Base-by-base conservation (phyloP, 2,329 filamentous ascomycete species). In the Chaetomium sp. region DNA sequence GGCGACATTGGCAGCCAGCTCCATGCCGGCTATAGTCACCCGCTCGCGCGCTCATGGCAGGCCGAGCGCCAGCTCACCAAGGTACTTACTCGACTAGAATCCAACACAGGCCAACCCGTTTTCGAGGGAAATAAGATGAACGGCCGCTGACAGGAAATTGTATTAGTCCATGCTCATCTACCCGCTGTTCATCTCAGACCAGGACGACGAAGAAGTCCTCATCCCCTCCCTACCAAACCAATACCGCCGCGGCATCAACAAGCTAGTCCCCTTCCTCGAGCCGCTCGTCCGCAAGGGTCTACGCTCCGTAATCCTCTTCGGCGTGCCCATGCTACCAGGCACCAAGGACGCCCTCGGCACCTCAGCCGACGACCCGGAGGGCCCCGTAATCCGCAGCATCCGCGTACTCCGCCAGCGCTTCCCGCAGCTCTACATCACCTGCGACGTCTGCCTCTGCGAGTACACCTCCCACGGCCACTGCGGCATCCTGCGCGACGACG, bases 381-480 rank as follows among this genome's bases (percentile, higher is more conserved):
- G 94, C 40, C 94, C 94, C 14, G 94, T 97, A 51, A 95, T 97
- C 65, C 84, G 85, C 66, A 81, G 84, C 48, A 96, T 97, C 68
- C 87, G 87, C 50, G 80, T 96, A 35, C 79, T 99, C 55, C 87
- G 90, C 64, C 82, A 88, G 62, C 80, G 85, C 41, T 97, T 96
- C 72, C 94, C 94, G 2, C 85, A 90, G 59, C 81, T 99, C 58
- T 97, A 95, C 75, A 89, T 99, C 65, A 86, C 87, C 63, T 85
- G 87, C 58, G 94, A 99, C 69, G 94, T 99, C 56, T 97, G 94
- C 69, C 86, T 99, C 6, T 99, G 94, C 80, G 94, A 99, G 74
- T 99, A 99, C 75, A 99, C 94, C 0, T 94, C 89, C 6, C 94
- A 99, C 71, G 94, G 94, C 45, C 94, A 99, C 76, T 99, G 94